Evolutionary conservation across 2,329 filamentous ascomycete genomes (phyloP).

Genomic region (Hirsutella minnesotensis): DNA sequence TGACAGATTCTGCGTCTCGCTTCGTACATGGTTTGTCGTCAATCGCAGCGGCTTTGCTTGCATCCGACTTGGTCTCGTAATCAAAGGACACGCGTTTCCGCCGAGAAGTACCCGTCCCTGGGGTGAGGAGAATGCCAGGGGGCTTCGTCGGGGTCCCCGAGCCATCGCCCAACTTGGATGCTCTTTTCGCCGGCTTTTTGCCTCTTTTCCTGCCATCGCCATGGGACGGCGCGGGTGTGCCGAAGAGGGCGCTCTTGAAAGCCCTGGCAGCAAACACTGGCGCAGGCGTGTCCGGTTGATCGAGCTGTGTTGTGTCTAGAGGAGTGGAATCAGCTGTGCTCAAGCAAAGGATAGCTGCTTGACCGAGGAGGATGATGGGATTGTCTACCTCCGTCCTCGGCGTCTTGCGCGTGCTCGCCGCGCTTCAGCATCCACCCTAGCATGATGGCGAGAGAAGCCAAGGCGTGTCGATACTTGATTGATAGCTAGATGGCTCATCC

Average conservation of each 20-base stretch:
- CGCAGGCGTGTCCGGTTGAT: slow-evolving; percentile 52
- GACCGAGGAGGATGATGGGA: background rate
- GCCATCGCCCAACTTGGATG: slow-evolving; percentile 12
- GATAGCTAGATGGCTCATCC: background rate
- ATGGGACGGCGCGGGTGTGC: slow-evolving; percentile 35
- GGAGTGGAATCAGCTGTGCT: too few species aligned
- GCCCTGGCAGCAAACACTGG: slow-evolving; percentile 56
- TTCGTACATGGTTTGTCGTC: slow-evolving; percentile 16
- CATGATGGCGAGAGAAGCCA: slow-evolving; percentile 26
- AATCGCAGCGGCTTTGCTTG: slow-evolving; percentile 17
- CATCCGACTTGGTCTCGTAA: slow-evolving; percentile 28
- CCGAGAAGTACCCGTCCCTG: slow-evolving; percentile 46
- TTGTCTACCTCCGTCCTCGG: slow-evolving; percentile 12
- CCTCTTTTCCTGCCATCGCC: slow-evolving; percentile 18
- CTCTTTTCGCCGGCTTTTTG: slow-evolving; percentile 11
- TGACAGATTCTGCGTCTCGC: slow-evolving; percentile 14
- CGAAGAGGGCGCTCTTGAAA: slow-evolving; percentile 52
- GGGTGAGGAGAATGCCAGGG: slow-evolving; percentile 50
- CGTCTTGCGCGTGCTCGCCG: slow-evolving; percentile 25
- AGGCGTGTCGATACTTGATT: background rate
- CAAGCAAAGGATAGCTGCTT: background rate
- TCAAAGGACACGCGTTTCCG: slow-evolving; percentile 57
- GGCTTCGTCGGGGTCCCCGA: slow-evolving; percentile 36
- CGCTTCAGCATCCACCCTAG: slow-evolving; percentile 47
- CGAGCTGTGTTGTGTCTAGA: slow-evolving; percentile 33